phyloP scores from a whole-genome alignment of 1,284 basidiomycete genomes.

The Moesziomyces antarcticus region DNA sequence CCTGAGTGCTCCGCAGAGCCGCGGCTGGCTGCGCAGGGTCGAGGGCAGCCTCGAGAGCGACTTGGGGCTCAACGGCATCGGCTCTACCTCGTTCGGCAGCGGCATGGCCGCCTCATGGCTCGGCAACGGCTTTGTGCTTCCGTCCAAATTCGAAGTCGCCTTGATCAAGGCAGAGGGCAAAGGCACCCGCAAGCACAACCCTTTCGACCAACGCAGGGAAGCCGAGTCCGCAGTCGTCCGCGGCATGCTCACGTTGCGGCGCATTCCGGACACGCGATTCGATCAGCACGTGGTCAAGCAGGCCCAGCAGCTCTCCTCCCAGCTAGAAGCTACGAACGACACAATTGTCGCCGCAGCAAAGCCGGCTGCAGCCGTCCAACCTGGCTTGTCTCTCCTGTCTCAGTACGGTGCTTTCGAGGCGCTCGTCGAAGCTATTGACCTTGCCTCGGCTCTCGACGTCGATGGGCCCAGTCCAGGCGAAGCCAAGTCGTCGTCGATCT shows the following conservation, averaged over 20 bases:
- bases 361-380: neutral
- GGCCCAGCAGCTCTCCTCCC: conserved; percentile 7
- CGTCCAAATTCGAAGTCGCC: conserved; percentile 53
- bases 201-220: conserved; percentile 52
- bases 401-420: conserved; percentile 29
- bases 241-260: conserved; percentile 45
- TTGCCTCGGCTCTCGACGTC: conserved; percentile 56
- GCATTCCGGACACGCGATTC: conserved; percentile 45
- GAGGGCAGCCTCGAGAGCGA: conserved; percentile 48
- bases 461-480: conserved; percentile 45
- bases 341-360: neutral
- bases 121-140: conserved; percentile 67
- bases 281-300: conserved; percentile 17
- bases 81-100: conserved; percentile 55
- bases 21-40: conserved; percentile 46
- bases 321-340: conserved; percentile 9
- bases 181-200: conserved; percentile 31
- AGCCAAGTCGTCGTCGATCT: conserved; percentile 21
- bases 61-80: conserved; percentile 52
- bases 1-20: conserved; percentile 23
- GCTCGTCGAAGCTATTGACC: conserved; percentile 54
- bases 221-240: conserved; percentile 42
- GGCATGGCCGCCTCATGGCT: conserved; percentile 67
- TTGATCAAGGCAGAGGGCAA: conserved; percentile 46
- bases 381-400: conserved; percentile 15